A percentile compares a stretch with the other conserved stretches of the same genome.
Conservation (phyloP, 371 early-diverging fungal genomes). For the Mortierella sp. region DNA sequence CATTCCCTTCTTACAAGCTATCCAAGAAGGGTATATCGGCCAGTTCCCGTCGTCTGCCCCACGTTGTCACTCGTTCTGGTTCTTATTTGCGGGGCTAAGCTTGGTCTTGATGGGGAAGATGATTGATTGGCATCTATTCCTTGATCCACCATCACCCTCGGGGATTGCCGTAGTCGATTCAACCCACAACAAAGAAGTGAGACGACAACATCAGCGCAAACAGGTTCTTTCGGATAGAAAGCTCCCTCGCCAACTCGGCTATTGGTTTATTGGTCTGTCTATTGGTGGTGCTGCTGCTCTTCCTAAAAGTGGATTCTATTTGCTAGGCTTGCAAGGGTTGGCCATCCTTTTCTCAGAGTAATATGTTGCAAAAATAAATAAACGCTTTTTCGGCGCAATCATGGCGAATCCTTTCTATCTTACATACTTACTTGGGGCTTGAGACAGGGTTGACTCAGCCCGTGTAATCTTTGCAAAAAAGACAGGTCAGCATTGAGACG, state of each 20-base stretch:
- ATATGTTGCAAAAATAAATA: background rate
- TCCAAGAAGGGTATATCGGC: conserved; percentile 31
- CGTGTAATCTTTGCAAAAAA: too few relatives aligned
- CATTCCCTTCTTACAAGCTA: conserved; percentile 14
- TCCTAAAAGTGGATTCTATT: conserved; percentile 26
- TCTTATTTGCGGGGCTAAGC: conserved; percentile 22
- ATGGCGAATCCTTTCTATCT: too few relatives aligned
- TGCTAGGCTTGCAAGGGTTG: conserved; percentile 14
- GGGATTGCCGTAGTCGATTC: background rate
- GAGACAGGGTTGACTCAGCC: too few relatives aligned
- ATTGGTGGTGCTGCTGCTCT: conserved; percentile 16
- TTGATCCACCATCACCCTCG: background rate
- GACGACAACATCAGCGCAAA: background rate
- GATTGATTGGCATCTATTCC: conserved; percentile 37
- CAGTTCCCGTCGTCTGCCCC: background rate
- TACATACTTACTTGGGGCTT: too few relatives aligned
- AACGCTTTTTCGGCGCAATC: too few relatives aligned
- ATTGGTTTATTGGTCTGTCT: conserved; percentile 15
- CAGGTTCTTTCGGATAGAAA: background rate
- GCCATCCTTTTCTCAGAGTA: conserved; percentile 10
- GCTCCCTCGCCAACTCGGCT: conserved; percentile 14
- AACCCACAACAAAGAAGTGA: background rate
- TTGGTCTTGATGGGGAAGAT: conserved; percentile 21
- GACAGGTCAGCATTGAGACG: too few relatives aligned
- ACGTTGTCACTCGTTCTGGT: conserved; percentile 38